Conservation (phyloP, 2,329 filamentous ascomycete species). For the Neonectria coccinea region DNA sequence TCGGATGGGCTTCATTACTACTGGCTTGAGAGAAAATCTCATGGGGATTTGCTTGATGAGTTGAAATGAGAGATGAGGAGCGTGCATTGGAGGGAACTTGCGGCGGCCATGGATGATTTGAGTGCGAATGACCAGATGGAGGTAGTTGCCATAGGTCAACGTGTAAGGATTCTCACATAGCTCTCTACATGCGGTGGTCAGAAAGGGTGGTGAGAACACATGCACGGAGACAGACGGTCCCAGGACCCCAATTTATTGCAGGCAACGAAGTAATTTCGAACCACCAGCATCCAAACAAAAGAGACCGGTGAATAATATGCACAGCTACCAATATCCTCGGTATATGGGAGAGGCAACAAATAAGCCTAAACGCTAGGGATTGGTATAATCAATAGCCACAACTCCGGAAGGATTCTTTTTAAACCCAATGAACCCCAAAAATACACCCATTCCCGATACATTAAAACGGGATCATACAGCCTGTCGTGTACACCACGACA, state of each 20-base stretch:
- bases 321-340: constrained; percentile 17
- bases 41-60: constrained; percentile 5
- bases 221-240: background rate
- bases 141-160: background rate
- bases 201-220: background rate
- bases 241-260: too few relatives aligned
- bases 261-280: background rate
- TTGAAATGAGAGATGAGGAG: constrained; percentile 1
- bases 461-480: constrained; percentile 39
- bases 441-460: constrained; percentile 33
- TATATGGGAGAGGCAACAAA: constrained; percentile 21
- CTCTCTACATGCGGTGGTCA: background rate
- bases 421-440: constrained; percentile 40
- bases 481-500: constrained; percentile 23
- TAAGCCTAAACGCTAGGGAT: constrained; percentile 43
- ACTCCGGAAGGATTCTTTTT: constrained; percentile 44
- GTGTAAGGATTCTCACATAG: background rate
- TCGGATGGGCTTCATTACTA: constrained; percentile 10
- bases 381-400: constrained; percentile 39
- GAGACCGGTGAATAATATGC: constrained; percentile 30
- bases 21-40: constrained; percentile 13
- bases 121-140: background rate
- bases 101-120: background rate
- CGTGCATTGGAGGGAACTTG: background rate
- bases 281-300: constrained; percentile 2